These are phyloP conservation scores for Allium fistulosum DNA, from an alignment of 106 monocot species.

Conservation along the genomic window DNA sequence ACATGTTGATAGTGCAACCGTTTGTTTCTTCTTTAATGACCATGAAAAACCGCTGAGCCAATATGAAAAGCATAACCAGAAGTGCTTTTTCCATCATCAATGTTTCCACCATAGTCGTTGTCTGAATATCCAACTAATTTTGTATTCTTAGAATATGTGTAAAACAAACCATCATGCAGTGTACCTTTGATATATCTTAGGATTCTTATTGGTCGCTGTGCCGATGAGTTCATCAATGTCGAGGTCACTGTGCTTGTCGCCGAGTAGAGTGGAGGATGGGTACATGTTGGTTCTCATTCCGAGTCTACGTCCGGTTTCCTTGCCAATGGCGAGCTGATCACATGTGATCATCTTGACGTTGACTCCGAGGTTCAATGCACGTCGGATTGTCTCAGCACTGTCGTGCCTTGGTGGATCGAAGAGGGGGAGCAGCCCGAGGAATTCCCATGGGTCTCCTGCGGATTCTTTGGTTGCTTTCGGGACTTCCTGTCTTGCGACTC, in stretches of 20 bases:
- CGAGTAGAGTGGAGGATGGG: constrained; percentile 50
- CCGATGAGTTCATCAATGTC: constrained; percentile 52
- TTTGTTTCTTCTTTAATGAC: too few relatives aligned
- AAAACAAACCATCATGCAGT: too few relatives aligned
- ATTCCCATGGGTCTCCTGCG: constrained; percentile 43
- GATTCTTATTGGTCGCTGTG: too few relatives aligned
- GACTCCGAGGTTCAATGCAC: constrained; percentile 51
- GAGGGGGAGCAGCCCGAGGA: constrained; percentile 46
- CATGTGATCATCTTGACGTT: constrained; percentile 78
- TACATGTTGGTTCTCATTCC: constrained; percentile 79
- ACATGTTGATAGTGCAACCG: too few relatives aligned
- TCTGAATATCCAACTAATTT: too few relatives aligned
- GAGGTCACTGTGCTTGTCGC: constrained; percentile 24
- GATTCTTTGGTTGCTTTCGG: constrained; percentile 49
- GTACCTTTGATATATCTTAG: too few relatives aligned
- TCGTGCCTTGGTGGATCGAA: constrained; percentile 67
- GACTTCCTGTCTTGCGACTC: constrained; percentile 40
- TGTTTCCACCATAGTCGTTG: too few relatives aligned
- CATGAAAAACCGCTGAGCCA: too few relatives aligned
- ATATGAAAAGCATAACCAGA: too few relatives aligned
- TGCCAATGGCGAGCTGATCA: constrained; percentile 71
- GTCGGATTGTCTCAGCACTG: constrained; percentile 62
- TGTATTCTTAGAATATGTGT: too few relatives aligned
- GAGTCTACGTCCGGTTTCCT: constrained; percentile 66
- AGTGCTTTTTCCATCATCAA: too few relatives aligned